Percentiles rank a stretch among this genome's conserved stretches.
Conservation (phyloP, 1,139 yeast species). For the Magnusiomyces tetraspermus region DNA sequence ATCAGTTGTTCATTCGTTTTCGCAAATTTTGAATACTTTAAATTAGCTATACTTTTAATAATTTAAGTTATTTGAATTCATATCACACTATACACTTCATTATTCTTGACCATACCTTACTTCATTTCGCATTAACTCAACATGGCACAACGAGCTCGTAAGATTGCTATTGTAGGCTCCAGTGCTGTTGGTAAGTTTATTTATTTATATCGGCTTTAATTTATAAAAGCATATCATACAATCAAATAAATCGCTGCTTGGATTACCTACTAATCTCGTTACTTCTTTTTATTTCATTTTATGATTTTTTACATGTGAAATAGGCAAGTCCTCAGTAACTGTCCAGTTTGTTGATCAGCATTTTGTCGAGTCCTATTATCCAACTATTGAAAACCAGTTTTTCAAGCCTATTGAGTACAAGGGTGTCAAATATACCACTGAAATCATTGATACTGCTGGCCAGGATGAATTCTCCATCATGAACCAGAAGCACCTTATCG, state of each 20-base stretch:
- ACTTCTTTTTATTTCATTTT: no score
- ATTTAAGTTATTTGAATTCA: no score
- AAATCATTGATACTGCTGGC: constrained; percentile 88
- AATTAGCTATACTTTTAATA: no score
- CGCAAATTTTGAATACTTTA: no score
- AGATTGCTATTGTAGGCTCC: constrained; percentile 81
- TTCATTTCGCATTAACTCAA: not conserved
- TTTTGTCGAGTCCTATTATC: constrained; percentile 83
- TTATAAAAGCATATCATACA: not conserved
- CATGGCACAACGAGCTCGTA: constrained; percentile 42
- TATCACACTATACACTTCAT: no score
- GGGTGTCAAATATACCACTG: constrained; percentile 72
- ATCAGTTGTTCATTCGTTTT: no score
- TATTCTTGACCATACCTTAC: not conserved
- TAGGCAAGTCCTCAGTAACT: constrained; percentile 69
- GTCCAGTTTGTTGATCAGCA: constrained; percentile 83
- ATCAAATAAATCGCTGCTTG: not conserved
- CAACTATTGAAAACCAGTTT: constrained; percentile 87
- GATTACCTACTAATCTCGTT: no score
- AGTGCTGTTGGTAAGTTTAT: constrained; percentile 60
- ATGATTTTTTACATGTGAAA: not conserved
- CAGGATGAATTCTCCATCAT: constrained; percentile 77
- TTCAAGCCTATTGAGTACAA: constrained; percentile 60
- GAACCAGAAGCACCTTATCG: constrained; percentile 73
- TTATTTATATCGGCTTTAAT: no score